Conservation (phyloP, 2,329 filamentous ascomycete genomes). For the Rasamsonia emersonii region DNA sequence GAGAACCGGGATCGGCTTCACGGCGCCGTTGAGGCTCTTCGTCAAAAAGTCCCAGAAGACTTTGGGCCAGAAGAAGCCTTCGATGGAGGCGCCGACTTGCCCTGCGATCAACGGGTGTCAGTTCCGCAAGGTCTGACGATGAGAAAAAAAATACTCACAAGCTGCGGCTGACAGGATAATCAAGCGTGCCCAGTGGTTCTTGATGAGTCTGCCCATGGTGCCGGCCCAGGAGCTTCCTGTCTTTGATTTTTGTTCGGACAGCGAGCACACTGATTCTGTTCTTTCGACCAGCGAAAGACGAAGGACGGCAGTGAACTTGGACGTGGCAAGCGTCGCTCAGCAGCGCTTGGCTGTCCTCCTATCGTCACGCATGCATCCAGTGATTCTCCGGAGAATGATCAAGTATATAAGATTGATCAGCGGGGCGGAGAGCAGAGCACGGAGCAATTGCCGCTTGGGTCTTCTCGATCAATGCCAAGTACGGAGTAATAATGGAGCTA, state of each 20-base stretch:
- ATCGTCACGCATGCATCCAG: conserved; percentile 3
- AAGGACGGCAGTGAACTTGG: too few species aligned
- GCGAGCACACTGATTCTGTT: too few species aligned
- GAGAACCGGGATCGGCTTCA: conserved; percentile 78
- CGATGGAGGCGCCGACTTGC: conserved; percentile 73
- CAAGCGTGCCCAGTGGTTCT: conserved; percentile 97
- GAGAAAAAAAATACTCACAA: conserved; percentile 48
- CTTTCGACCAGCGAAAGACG: conserved; percentile 21
- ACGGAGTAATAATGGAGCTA: too few species aligned
- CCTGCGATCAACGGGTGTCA: conserved; percentile 45
- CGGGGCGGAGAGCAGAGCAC: too few species aligned
- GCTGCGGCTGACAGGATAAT: conserved; percentile 77
- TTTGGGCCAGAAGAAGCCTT: conserved; percentile 97
- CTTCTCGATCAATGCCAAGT: too few species aligned
- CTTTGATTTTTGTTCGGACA: not conserved
- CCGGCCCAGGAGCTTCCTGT: conserved; percentile 2
- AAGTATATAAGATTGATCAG: too few species aligned
- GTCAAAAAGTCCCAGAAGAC: conserved; percentile 97
- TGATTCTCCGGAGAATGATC: too few species aligned
- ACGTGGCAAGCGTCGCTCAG: conserved; percentile 7
- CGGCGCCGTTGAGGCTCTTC: conserved; percentile 74
- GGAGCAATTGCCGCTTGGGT: too few species aligned
- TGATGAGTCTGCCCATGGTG: conserved; percentile 92
- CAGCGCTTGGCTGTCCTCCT: conserved; percentile 6
- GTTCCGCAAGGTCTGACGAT: conserved; percentile 1